phyloP scores from a whole-genome alignment of 139 green algal genomes.

The Auxenochlorella protothecoides region DNA sequence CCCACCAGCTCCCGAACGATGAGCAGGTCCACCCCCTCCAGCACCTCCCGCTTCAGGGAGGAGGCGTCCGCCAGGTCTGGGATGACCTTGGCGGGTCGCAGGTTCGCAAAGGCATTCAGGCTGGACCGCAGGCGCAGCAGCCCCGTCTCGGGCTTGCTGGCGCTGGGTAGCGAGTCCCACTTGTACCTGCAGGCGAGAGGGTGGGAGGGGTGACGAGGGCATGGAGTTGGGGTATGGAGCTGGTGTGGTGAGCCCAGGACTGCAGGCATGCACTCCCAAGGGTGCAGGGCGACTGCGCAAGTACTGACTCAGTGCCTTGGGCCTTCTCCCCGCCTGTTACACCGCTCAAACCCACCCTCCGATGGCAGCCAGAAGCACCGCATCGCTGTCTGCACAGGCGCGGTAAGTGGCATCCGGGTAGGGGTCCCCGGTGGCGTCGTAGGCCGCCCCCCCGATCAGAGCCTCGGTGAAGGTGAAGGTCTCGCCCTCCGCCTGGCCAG shows the following conservation, averaged over 20 bases:
- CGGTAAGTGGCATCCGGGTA: conserved; percentile 78
- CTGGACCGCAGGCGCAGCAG: conserved; percentile 79
- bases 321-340: background rate
- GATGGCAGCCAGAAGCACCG: conserved; percentile 89
- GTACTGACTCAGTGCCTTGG: background rate
- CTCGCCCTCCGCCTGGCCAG: conserved; percentile 51
- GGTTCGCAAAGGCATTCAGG: conserved; percentile 93
- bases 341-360: conserved; percentile 46
- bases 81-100: conserved; percentile 89
- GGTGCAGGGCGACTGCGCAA: background rate
- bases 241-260: background rate
- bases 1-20: conserved; percentile 95
- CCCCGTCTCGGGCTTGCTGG: conserved; percentile 79
- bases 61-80: conserved; percentile 85
- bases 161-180: conserved; percentile 84
- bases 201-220: background rate
- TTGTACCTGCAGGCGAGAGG: conserved; percentile 72
- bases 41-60: conserved; percentile 86
- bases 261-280: background rate
- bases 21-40: conserved; percentile 96
- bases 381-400: conserved; percentile 71
- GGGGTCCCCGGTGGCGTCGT: conserved; percentile 79
- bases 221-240: background rate
- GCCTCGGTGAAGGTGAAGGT: conserved; percentile 72
- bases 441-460: conserved; percentile 88